Base-by-base conservation (phyloP, 495 filamentous ascomycete species). In the Clavariopsis aquatica region DNA sequence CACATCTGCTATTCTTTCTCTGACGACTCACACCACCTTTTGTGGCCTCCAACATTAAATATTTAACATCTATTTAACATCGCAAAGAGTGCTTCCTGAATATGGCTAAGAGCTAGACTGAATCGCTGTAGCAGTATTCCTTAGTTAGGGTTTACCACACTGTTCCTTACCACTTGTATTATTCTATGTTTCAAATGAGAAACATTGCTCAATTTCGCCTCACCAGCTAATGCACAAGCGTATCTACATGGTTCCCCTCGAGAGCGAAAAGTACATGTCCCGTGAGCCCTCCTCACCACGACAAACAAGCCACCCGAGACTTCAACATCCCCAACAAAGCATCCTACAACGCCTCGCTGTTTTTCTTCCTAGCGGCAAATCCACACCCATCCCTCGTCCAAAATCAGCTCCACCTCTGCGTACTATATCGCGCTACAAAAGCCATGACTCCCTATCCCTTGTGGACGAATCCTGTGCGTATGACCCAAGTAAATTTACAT, bases 401-500 rank as follows among this genome's bases (percentile, higher is more conserved):
- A 34, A 10, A 19, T 28, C 20, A 10, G 29, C 52, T 27, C 52
- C n/a, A 36, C 23, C 26, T n/a, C 27, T 6, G 20, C 26, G 15
- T 12, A 28, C 34, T 13, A 41, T 3, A 19, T 22, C 38, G 20
- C n/a, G 52, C 29, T 36, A 36, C 22, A 31, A 43, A 15, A 2
- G n/a, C n/a, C n/a, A n/a, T n/a, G n/a, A n/a, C n/a, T 45, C 10
- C n/a, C 43, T 19, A 47, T 57, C 28, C 55, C 36, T 57, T 19
- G 34, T 28, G 15, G 52, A 55, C 20, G 17, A 31, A 7, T 28
- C 41, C 3, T 66, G 55, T 66, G 49, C 52, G 1, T 47, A 66
- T 34, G 57, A 66, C 51, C 51, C 64, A 26, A 49, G 34, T 19
- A 2, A 23, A 5, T 62, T 56, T 28, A 23, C 45, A 8, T 66